Conservation (phyloP, 305 asterid species). For the Fraxinus baroniana region DNA sequence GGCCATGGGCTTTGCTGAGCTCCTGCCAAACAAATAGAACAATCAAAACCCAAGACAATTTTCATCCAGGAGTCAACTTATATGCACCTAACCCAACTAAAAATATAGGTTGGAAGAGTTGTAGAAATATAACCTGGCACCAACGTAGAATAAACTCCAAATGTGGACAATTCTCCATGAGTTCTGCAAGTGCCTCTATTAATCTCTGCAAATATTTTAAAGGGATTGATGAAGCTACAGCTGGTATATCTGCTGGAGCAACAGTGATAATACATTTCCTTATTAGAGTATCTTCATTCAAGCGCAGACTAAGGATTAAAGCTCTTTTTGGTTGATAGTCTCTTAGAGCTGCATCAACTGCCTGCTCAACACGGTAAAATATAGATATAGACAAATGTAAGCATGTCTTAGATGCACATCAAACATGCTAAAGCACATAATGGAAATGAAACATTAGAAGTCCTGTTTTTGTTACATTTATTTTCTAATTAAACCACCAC, state of each 20-base stretch:
- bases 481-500: background rate
- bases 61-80: background rate
- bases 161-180: constrained; percentile 82
- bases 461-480: background rate
- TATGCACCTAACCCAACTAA: background rate
- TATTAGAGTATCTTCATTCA: constrained; percentile 80
- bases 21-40: constrained; percentile 45
- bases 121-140: constrained; percentile 69
- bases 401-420: background rate
- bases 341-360: constrained; percentile 74
- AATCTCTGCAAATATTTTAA: constrained; percentile 77
- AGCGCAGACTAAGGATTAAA: constrained; percentile 80
- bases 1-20: constrained; percentile 72
- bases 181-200: constrained; percentile 80
- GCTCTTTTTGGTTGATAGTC: constrained; percentile 72
- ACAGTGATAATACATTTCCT: constrained; percentile 79
- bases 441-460: background rate
- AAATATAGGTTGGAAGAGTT: background rate
- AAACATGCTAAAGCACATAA: background rate
- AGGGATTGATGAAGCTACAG: constrained; percentile 78
- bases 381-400: constrained; percentile 14
- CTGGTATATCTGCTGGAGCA: constrained; percentile 69
- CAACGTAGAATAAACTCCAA: constrained; percentile 85
- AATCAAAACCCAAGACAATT: constrained; percentile 13
- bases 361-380: constrained; percentile 44